These are phyloP conservation scores for Gloeophyllum trabeum DNA, from an alignment of 768 basidiomycete genomes.

Conservation along the genomic window DNA sequence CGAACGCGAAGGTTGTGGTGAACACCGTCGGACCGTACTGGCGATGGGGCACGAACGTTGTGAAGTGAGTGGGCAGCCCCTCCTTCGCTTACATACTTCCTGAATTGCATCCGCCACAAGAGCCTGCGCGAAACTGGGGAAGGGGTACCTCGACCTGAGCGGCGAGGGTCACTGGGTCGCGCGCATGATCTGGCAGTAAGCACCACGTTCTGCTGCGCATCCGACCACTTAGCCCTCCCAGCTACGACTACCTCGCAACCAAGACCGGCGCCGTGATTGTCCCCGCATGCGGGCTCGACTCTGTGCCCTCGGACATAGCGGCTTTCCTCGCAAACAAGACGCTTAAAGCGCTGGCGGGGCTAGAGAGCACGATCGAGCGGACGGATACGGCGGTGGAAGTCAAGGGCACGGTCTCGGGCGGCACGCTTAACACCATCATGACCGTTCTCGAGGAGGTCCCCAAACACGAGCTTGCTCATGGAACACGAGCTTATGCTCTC, in stretches of 20 bases:
- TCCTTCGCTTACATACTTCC: background rate
- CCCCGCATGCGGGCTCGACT: slow-evolving; percentile 71
- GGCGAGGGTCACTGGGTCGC: slow-evolving; percentile 62
- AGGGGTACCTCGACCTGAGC: slow-evolving; percentile 81
- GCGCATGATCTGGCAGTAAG: slow-evolving; percentile 49
- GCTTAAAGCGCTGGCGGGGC: slow-evolving; percentile 35
- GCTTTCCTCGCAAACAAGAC: slow-evolving; percentile 61
- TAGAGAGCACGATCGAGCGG: slow-evolving; percentile 28
- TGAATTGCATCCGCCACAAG: slow-evolving; percentile 18
- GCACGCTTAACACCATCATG: slow-evolving; percentile 39
- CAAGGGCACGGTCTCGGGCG: slow-evolving; percentile 47
- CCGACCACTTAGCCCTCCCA: slow-evolving; percentile 19
- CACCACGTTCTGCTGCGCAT: slow-evolving; percentile 6
- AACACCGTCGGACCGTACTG: slow-evolving; percentile 72
- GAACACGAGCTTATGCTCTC: slow-evolving; percentile 25
- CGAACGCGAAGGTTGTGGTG: slow-evolving; percentile 53
- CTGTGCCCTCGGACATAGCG: slow-evolving; percentile 62
- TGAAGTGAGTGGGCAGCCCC: slow-evolving; percentile 35
- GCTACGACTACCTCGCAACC: slow-evolving; percentile 62
- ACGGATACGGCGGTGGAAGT: slow-evolving; percentile 45
- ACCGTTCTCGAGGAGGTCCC: slow-evolving; percentile 21
- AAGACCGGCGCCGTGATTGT: slow-evolving; percentile 68
- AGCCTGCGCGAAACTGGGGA: slow-evolving; percentile 62
- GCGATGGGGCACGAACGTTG: slow-evolving; percentile 62
- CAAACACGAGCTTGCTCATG: slow-evolving; percentile 14